Base-by-base conservation (phyloP, 2,329 filamentous ascomycete genomes). In the Chrysoporthe cubensis region DNA sequence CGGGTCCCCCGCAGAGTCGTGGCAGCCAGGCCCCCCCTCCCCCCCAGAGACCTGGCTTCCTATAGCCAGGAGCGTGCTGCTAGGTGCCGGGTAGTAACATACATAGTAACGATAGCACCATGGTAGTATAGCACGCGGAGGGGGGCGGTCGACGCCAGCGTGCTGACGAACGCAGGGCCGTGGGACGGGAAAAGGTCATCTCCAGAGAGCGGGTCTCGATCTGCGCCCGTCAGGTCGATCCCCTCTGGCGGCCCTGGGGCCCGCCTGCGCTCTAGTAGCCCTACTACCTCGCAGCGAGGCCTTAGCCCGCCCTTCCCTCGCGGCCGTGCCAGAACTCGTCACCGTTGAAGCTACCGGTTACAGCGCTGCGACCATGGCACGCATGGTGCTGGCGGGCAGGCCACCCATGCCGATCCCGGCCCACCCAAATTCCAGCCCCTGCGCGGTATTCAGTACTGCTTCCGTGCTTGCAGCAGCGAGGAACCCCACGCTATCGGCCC, bases 341-440 rank as follows among this genome's bases (percentile, higher is more conserved):
- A 37, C 54, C 54, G 54, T 57, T 57, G 54, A 34, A 57, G 26
- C 50, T 54, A 54, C 50, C 26, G 5, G 9, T 40, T 21, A 13
- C 26, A 52, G 21, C 26, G 5, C 18, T 52, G 13, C 21, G 13
- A 52, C 21, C 61, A 54, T 40, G 21, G 14, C 9, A 40, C 21
- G 37, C 57, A 43, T 42, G 46, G n/a, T 37, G 18, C 18, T n/a
- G 18, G 61, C 4, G 44, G 56, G 44, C 66, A 62, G 59, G 66
- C 60, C 54, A 63, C 59, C 60, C 67, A 64, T 66, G 67, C 67
- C 64, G 67, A 69, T 66, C 64, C 61, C 66, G 63, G 64, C 63
- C 50, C 62, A 57, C 50, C 40, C 50, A 21, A 21, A 57, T 18
- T 56, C 37, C 16, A 16, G 37, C 46, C 66, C 66, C 56, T 9